Evolutionary conservation across 257 asterid genomes (phyloP), one percentile per base, ranked within the genome.

Genomic region (Thymus quinquecostatus): DNA sequence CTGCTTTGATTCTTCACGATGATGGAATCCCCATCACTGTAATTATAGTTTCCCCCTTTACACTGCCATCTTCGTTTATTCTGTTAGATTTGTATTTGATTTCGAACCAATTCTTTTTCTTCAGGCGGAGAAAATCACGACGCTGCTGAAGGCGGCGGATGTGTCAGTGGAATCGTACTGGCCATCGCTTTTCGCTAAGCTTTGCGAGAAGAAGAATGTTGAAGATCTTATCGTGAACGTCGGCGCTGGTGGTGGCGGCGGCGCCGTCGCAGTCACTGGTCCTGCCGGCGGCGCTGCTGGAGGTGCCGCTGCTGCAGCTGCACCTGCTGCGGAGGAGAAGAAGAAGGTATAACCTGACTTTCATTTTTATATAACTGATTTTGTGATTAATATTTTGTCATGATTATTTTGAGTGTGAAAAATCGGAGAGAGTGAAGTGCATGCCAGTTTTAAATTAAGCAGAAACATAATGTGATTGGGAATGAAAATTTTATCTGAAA

Each of bases 181-280:
- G 97, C 91, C 92, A 32, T 82, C 84, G 50, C 84, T 90, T 32
- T 84, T 88, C 50, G 82, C 89, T 3, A 87, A 85, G 86, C 92
- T 90, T 11, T 79, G 86, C 61, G 92, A 89, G 85, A 89, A 87
- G 86, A 86, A 66, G 71, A 89, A 84, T 55, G 41, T 89, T 4
- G 88, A 75, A 54, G 92, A 89, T 75, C 90, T 89, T 8, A 62
- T 89, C 54, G 66, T 80, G 77, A 89, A 85, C 49, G 82, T 86
- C 33, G 96, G 90, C 55, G 79, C 90, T 32, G 96, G 96, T 4
- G 94, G 94, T 28, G 96, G 90, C 9, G 88, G 77, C 2, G 87
- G 77, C 7, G 86, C 84, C 27, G 86, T 71, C 49, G 81, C 84
- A 3, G 83, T 77, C 30, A 58, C 96, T 70, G 85, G 85, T 48